phyloP scores from a whole-genome alignment of 1,284 basidiomycete species.

The Pyrrhoderma noxium region DNA sequence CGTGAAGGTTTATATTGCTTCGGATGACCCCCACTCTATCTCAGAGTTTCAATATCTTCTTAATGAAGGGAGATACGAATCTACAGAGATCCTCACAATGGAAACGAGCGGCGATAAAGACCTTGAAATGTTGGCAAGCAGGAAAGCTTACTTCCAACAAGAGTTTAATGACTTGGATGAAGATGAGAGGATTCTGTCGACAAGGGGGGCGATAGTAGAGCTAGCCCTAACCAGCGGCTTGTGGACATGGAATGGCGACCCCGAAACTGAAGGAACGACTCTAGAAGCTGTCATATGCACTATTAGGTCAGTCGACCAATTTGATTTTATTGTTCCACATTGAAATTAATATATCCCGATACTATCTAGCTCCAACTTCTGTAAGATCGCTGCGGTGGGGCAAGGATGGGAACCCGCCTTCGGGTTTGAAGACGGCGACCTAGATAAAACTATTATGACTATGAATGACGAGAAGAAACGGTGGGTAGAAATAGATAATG shows the following conservation, averaged over 20 bases:
- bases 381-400: constrained; percentile 50
- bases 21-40: constrained; percentile 44
- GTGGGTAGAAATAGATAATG: constrained; percentile 57
- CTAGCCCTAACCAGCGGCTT: constrained; percentile 53
- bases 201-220: constrained; percentile 59
- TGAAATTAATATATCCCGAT: background rate
- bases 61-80: constrained; percentile 21
- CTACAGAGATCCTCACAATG: constrained; percentile 28
- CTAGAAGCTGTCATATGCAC: constrained; percentile 52
- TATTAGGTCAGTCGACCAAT: constrained; percentile 38
- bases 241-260: constrained; percentile 36
- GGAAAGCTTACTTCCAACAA: constrained; percentile 45
- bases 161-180: constrained; percentile 38
- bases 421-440: constrained; percentile 37
- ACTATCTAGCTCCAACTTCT: constrained; percentile 49
- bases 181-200: constrained; percentile 39
- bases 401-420: constrained; percentile 61
- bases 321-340: constrained; percentile 6
- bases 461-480: constrained; percentile 39
- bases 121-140: constrained; percentile 44
- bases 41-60: constrained; percentile 37
- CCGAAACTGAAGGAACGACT: constrained; percentile 8
- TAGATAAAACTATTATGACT: constrained; percentile 2
- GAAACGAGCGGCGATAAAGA: constrained; percentile 33
- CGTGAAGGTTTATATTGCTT: constrained; percentile 43